Evolutionary conservation across 305 asterid species (phyloP).

Genomic region (Fraxinus xanthoxyloides): DNA sequence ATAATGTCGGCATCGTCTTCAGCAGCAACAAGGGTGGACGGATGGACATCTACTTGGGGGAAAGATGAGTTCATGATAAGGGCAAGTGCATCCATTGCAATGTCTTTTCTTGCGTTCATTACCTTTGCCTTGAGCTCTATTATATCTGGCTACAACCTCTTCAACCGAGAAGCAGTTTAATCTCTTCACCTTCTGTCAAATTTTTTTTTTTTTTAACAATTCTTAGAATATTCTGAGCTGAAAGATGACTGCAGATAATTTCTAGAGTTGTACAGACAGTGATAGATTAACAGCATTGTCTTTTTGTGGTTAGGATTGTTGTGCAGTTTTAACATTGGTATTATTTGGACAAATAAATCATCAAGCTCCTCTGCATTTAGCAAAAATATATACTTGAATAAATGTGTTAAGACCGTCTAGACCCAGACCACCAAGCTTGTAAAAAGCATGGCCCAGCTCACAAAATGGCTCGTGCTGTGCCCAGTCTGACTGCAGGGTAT

Average conservation of each 20-base stretch:
- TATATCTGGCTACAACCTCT: conserved; percentile 44
- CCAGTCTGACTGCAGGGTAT: not conserved
- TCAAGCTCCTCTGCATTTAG: not conserved
- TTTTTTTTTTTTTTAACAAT: not conserved
- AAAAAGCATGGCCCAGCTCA: not conserved
- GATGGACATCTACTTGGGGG: conserved; percentile 48
- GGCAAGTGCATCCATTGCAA: conserved; percentile 42
- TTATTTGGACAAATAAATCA: not conserved
- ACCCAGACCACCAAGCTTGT: not conserved
- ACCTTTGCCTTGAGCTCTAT: conserved; percentile 45
- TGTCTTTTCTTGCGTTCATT: conserved; percentile 41
- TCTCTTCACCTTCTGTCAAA: not conserved
- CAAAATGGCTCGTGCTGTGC: not conserved
- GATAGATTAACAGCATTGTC: conserved; percentile 16
- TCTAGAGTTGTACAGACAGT: conserved; percentile 31
- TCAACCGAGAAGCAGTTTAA: conserved; percentile 26
- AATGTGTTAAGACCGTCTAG: not conserved
- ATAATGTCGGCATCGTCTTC: conserved; percentile 48
- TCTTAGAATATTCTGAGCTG: not conserved
- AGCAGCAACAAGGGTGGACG: conserved; percentile 44
- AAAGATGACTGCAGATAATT: not conserved
- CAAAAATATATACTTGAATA: not conserved
- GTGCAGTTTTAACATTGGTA: not conserved
- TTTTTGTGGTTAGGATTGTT: not conserved
- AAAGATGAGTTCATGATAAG: conserved; percentile 43